phyloP scores from a whole-genome alignment of 257 asterid species.

The Handroanthus guayacan region DNA sequence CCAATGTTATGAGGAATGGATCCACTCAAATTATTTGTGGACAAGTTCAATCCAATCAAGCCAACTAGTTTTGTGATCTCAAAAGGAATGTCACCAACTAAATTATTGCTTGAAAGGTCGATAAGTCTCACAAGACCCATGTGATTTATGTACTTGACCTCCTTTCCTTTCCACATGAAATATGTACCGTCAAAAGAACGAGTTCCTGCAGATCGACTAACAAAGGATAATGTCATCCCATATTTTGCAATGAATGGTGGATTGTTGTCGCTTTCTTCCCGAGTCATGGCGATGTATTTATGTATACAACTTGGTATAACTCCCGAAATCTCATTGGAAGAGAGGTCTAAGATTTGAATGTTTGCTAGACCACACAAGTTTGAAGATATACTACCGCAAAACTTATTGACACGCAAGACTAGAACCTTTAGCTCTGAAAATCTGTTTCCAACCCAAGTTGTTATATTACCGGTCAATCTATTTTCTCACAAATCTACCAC shows the following conservation, averaged over 20 bases:
- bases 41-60: conserved; percentile 19
- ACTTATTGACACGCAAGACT: neutral
- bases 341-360: conserved; percentile 35
- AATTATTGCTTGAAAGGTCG: conserved; percentile 23
- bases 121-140: neutral
- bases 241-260: too few relatives aligned
- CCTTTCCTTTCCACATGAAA: conserved; percentile 20
- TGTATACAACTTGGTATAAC: conserved; percentile 28
- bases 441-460: conserved; percentile 1
- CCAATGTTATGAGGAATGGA: conserved; percentile 12
- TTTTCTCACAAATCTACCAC: conserved; percentile 21
- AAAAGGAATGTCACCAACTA: conserved; percentile 8
- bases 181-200: too few relatives aligned
- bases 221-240: too few relatives aligned
- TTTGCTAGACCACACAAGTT: conserved; percentile 4
- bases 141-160: neutral
- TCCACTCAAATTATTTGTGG: conserved; percentile 30
- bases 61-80: conserved; percentile 18
- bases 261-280: too few relatives aligned
- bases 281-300: conserved; percentile 24
- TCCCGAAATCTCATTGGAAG: conserved; percentile 34
- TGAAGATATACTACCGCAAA: conserved; percentile 17
- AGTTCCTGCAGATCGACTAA: too few relatives aligned
- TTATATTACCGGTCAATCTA: conserved; percentile 15
- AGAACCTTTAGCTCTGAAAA: too few relatives aligned